Evolutionary conservation across 1,284 basidiomycete genomes (phyloP).

Genomic region (Meira nashicola): DNA sequence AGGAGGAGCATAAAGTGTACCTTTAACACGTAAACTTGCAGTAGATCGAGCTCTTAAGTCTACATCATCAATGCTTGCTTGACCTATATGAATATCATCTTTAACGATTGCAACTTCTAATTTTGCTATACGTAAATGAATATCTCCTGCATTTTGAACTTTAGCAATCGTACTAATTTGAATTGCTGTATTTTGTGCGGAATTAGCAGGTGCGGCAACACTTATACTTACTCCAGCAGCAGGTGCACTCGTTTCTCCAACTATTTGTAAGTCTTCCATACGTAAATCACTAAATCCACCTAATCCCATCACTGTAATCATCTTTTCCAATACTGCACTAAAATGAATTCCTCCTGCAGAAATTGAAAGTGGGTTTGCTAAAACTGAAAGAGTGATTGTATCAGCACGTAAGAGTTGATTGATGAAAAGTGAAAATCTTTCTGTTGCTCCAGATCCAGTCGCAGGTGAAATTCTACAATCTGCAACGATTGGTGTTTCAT

Average conservation of each 20-base stretch:
- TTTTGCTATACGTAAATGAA: slow-evolving; percentile 7
- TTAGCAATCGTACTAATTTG: slow-evolving; percentile 21
- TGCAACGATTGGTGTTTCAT: not conserved
- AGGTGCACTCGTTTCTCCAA: slow-evolving; percentile 27
- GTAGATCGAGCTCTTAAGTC: not conserved
- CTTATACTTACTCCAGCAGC: slow-evolving; percentile 6
- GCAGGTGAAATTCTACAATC: slow-evolving; percentile 3
- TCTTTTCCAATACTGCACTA: slow-evolving; percentile 24
- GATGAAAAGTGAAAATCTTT: slow-evolving; percentile 33
- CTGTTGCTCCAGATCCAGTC: not conserved
- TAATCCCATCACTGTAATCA: slow-evolving; percentile 27
- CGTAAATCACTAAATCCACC: slow-evolving; percentile 29
- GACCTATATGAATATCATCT: slow-evolving; percentile 10
- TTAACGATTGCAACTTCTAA: slow-evolving; percentile 8
- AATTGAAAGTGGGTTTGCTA: slow-evolving; percentile 22
- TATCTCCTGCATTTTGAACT: slow-evolving; percentile 19
- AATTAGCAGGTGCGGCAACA: slow-evolving; percentile 6
- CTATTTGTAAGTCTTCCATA: slow-evolving; percentile 26
- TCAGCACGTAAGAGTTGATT: slow-evolving; percentile 23
- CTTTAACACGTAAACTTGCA: not conserved
- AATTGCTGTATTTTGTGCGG: slow-evolving; percentile 6
- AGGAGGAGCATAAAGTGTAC: slow-evolving; percentile 9
- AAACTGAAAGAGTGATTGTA: slow-evolving; percentile 17
- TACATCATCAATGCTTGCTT: slow-evolving; percentile 10
- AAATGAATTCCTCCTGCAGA: slow-evolving; percentile 37